A percentile compares a stretch with the other conserved stretches of the same genome.
Conservation (phyloP, 106 monocot genomes). For the Dendrobium nobile region DNA sequence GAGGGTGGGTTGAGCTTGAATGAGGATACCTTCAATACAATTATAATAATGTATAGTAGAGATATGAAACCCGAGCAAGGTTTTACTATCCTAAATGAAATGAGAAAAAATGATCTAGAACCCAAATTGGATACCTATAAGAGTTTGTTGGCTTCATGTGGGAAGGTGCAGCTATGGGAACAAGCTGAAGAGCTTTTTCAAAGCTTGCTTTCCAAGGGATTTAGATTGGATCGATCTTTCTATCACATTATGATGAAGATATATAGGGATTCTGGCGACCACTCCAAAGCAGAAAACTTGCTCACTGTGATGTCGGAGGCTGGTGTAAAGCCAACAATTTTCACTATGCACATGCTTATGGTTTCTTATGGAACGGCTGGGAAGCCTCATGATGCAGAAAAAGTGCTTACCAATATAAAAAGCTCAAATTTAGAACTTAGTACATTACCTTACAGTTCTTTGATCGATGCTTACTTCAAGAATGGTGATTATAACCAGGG, state of each 20-base stretch:
- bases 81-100: constrained; percentile 70
- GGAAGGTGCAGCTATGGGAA: constrained; percentile 62
- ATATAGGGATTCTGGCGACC: constrained; percentile 74
- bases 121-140: constrained; percentile 83
- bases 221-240: constrained; percentile 55
- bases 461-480: constrained; percentile 93
- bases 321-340: constrained; percentile 81
- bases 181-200: constrained; percentile 83
- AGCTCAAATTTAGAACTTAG: constrained; percentile 43
- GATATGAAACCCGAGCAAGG: constrained; percentile 85
- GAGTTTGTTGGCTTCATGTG: constrained; percentile 86
- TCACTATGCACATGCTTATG: constrained; percentile 97
- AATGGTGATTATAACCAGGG: constrained; percentile 63
- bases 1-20: constrained; percentile 44
- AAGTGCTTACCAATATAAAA: constrained; percentile 74
- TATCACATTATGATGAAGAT: constrained; percentile 96
- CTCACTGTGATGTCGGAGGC: constrained; percentile 68
- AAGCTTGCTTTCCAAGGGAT: constrained; percentile 44
- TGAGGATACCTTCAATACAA: constrained; percentile 75
- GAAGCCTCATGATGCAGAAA: constrained; percentile 71
- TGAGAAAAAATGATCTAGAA: constrained; percentile 59
- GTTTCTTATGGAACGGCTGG: constrained; percentile 74
- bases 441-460: constrained; percentile 80
- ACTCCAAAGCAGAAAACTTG: constrained; percentile 72
- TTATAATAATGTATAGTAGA: constrained; percentile 84